Conservation (phyloP, 176 grass and related monocot species). For the Zizania latifolia region DNA sequence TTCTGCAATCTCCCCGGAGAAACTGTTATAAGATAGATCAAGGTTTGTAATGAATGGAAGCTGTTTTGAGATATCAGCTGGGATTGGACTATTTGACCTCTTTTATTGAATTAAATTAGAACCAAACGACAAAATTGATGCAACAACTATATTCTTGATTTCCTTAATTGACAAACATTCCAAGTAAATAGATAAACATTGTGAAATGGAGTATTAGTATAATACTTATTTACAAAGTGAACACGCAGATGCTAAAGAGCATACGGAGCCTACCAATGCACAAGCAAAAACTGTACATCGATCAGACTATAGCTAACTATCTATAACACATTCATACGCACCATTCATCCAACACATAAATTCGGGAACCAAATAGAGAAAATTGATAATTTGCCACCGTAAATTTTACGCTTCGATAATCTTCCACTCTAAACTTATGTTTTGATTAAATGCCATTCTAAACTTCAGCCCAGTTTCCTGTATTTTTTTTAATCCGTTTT, state of each 20-base stretch:
- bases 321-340: not conserved
- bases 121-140: not conserved
- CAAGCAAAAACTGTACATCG: not conserved
- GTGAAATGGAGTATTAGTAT: too few relatives aligned
- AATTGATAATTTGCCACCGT: too few relatives aligned
- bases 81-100: not conserved
- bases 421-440: too few relatives aligned
- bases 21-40: conserved; percentile 86
- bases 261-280: not conserved
- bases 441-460: too few relatives aligned
- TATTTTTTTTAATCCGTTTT: too few relatives aligned
- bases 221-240: not conserved
- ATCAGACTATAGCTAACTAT: not conserved
- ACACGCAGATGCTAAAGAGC: not conserved
- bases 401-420: too few relatives aligned
- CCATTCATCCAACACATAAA: not conserved
- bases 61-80: too few relatives aligned
- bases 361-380: not conserved
- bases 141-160: not conserved
- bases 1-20: conserved; percentile 74
- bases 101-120: not conserved
- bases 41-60: conserved; percentile 62
- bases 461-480: too few relatives aligned
- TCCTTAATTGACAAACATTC: too few relatives aligned
- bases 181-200: too few relatives aligned